A percentile compares a stretch with the other conserved stretches of the same genome.
Conservation (phyloP, 2,329 filamentous ascomycete species). For the Monosporascus sp. region DNA sequence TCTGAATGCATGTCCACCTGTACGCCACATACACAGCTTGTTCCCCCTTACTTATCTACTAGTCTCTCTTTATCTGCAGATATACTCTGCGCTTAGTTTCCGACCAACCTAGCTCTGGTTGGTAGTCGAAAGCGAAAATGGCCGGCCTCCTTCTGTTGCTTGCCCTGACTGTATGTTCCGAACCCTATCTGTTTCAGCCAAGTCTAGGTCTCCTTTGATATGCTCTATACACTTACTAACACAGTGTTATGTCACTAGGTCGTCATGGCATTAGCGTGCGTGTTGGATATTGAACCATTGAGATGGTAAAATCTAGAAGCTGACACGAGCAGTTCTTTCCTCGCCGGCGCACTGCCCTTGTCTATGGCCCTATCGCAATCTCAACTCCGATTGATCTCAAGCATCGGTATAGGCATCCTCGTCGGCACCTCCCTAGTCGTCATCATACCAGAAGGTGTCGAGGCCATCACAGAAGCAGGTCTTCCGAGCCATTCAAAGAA, state of each 20-base stretch:
- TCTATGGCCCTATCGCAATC: conserved; percentile 83
- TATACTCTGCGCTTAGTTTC: neutral
- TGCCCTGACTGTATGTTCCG: conserved; percentile 25
- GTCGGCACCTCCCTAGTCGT: conserved; percentile 94
- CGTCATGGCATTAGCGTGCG: conserved; percentile 33
- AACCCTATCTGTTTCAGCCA: neutral
- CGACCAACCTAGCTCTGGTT: conserved; percentile 13
- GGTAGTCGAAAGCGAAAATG: conserved; percentile 12
- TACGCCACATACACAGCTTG: too few relatives aligned
- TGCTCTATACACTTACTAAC: conserved; percentile 12
- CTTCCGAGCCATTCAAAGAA: conserved; percentile 25
- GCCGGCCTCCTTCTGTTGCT: conserved; percentile 30
- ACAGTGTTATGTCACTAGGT: conserved; percentile 16
- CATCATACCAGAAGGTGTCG: conserved; percentile 94
- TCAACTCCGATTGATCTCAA: conserved; percentile 83
- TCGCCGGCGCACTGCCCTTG: conserved; percentile 85
- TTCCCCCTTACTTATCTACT: too few relatives aligned
- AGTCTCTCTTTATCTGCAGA: too few relatives aligned
- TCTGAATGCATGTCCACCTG: too few relatives aligned
- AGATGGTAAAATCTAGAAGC: conserved; percentile 10
- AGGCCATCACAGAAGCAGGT: conserved; percentile 68
- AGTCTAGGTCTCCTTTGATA: neutral
- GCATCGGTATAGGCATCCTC: conserved; percentile 86
- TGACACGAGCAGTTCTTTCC: conserved; percentile 66
- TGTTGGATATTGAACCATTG: conserved; percentile 6